These are phyloP conservation scores for Pyrenochaeta sp. DNA, from an alignment of 2,329 filamentous ascomycete species.

Conservation along the genomic window DNA sequence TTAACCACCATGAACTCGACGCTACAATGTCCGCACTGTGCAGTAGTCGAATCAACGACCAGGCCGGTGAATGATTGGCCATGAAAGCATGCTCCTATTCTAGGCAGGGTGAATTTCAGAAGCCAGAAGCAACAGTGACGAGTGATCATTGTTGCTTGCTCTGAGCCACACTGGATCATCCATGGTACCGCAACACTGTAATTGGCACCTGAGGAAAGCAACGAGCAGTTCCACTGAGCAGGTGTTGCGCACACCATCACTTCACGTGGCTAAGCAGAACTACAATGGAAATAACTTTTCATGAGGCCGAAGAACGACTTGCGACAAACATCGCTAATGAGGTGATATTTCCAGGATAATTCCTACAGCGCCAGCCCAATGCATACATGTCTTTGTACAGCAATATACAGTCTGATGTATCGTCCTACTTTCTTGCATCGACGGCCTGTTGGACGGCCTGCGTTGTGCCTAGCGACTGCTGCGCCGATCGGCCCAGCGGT, in stretches of 20 bases:
- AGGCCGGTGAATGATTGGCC: too few relatives aligned
- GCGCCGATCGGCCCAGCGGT: conserved; percentile 60
- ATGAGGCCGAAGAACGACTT: neutral
- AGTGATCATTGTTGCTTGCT: too few relatives aligned
- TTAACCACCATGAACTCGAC: too few relatives aligned
- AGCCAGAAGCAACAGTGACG: too few relatives aligned
- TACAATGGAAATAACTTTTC: neutral
- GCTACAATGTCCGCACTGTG: too few relatives aligned
- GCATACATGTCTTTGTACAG: conserved; percentile 37
- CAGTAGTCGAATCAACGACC: too few relatives aligned
- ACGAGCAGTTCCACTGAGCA: too few relatives aligned
- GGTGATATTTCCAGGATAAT: conserved; percentile 26
- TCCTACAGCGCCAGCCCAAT: conserved; percentile 40
- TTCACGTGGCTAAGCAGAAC: neutral
- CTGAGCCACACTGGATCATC: too few relatives aligned
- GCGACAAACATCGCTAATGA: conserved; percentile 8
- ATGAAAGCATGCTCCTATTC: too few relatives aligned
- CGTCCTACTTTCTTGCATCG: conserved; percentile 35
- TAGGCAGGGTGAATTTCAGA: too few relatives aligned
- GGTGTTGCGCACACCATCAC: neutral
- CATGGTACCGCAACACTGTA: too few relatives aligned
- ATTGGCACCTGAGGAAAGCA: too few relatives aligned
- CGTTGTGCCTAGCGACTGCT: conserved; percentile 34
- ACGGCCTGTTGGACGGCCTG: conserved; percentile 42
- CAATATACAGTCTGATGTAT: conserved; percentile 26